A percentile compares a stretch with the other conserved stretches of the same genome.
These are phyloP conservation scores for Dianthus caryophyllus DNA, from an alignment of 148 eudicot species.

Conservation along the genomic window DNA sequence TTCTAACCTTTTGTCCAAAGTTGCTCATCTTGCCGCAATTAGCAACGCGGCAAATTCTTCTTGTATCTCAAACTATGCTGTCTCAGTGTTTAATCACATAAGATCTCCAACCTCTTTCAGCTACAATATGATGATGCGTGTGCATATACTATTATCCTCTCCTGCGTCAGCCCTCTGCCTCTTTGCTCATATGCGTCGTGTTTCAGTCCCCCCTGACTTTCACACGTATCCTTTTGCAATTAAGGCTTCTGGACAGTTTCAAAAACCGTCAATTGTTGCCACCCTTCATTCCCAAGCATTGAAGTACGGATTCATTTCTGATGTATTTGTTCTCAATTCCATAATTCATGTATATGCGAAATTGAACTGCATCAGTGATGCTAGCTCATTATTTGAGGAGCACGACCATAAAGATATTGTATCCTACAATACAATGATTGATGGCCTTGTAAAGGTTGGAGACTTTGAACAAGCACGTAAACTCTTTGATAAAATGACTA, in stretches of 20 bases:
- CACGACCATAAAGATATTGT: slow-evolving; percentile 48
- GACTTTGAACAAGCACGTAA: slow-evolving; percentile 42
- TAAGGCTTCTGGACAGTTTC: slow-evolving; percentile 49
- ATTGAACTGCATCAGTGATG: slow-evolving; percentile 28
- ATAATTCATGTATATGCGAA: slow-evolving; percentile 42
- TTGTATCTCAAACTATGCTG: slow-evolving; percentile 34
- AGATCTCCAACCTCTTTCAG: slow-evolving; percentile 54
- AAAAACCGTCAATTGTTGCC: slow-evolving; percentile 23
- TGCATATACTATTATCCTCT: slow-evolving; percentile 46
- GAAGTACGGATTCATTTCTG: slow-evolving; percentile 50
- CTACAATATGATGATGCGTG: slow-evolving; percentile 66
- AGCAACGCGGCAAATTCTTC: slow-evolving; percentile 5
- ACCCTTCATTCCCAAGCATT: slow-evolving; percentile 49
- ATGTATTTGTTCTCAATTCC: slow-evolving; percentile 57
- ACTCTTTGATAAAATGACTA: slow-evolving; percentile 56
- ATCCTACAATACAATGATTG: slow-evolving; percentile 60
- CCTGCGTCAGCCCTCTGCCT: slow-evolving; percentile 43
- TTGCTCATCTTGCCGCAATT: slow-evolving; percentile 28
- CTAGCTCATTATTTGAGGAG: slow-evolving; percentile 51
- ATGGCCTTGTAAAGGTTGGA: slow-evolving; percentile 68
- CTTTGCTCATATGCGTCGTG: slow-evolving; percentile 51
- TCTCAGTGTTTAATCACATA: slow-evolving; percentile 46
- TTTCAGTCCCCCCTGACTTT: slow-evolving; percentile 46
- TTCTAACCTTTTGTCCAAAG: slow-evolving; percentile 41
- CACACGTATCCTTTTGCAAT: slow-evolving; percentile 82